A percentile compares a stretch with the other conserved stretches of the same genome.
Conservation (phyloP, 2,329 filamentous ascomycete genomes). For the Fusarium torreyae region DNA sequence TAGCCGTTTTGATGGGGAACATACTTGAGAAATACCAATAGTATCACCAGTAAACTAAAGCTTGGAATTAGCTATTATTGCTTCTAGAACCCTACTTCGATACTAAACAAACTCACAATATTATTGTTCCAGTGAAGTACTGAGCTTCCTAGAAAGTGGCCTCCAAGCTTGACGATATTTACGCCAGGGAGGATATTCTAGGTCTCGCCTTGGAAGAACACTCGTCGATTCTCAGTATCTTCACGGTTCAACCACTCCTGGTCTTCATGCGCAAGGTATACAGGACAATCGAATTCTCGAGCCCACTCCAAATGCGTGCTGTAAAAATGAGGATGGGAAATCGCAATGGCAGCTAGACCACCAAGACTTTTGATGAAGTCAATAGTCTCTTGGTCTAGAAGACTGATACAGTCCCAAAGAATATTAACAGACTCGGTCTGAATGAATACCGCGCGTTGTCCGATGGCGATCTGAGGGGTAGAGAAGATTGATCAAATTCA, state of each 20-base stretch:
- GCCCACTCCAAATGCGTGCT: conserved; percentile 83
- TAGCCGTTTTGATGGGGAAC: not conserved
- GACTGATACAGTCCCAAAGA: conserved; percentile 83
- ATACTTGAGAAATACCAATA: not conserved
- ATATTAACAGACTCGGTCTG: conserved; percentile 77
- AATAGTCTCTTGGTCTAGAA: conserved; percentile 76
- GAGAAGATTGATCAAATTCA: conserved; percentile 65
- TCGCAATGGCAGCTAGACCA: conserved; percentile 79
- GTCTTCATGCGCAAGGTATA: conserved; percentile 78
- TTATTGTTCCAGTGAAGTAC: conserved; percentile 73
- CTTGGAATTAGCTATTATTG: conserved; percentile 38
- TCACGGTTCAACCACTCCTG: conserved; percentile 70
- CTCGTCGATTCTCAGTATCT: conserved; percentile 56
- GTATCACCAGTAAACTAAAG: not conserved
- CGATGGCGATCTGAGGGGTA: conserved; percentile 76
- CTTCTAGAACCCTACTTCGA: conserved; percentile 75
- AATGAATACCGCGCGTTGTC: conserved; percentile 81
- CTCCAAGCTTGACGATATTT: conserved; percentile 77
- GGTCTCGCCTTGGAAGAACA: conserved; percentile 62
- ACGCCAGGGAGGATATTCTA: conserved; percentile 64
- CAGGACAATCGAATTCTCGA: conserved; percentile 74
- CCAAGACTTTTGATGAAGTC: conserved; percentile 71
- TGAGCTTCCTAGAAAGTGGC: conserved; percentile 83
- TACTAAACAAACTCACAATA: conserved; percentile 82
- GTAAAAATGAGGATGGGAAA: conserved; percentile 87